Evolutionary conservation across 352 stramenopile genomes (phyloP).

Genomic region (Phytophthora fragariaefolia): DNA sequence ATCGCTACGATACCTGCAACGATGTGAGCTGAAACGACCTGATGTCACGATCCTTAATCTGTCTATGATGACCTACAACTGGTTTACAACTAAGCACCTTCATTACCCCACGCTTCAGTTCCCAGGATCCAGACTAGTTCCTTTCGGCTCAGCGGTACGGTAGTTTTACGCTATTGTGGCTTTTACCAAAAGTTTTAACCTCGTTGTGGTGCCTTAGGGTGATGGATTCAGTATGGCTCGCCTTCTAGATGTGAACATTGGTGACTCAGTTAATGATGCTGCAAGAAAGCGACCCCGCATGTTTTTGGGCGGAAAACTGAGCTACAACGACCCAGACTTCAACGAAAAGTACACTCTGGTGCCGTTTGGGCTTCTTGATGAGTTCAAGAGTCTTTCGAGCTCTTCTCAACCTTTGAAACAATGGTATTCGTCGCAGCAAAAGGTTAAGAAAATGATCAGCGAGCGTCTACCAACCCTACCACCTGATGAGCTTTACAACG

Average conservation of each 20-base stretch:
- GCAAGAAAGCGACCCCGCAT: conserved; percentile 43
- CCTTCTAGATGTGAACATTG: conserved; percentile 56
- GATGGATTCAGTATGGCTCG: conserved; percentile 56
- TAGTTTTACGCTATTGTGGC: background rate
- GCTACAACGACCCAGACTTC: conserved; percentile 67
- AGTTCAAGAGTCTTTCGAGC: conserved; percentile 44
- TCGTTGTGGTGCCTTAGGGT: conserved; percentile 24
- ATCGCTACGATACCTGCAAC: conserved; percentile 90
- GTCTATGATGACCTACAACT: conserved; percentile 91
- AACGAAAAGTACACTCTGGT: conserved; percentile 53
- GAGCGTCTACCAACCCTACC: conserved; percentile 52
- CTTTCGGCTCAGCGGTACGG: conserved; percentile 42
- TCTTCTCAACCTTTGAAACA: conserved; percentile 31
- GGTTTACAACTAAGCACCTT: conserved; percentile 75
- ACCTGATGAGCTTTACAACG: conserved; percentile 76
- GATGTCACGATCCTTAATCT: conserved; percentile 91
- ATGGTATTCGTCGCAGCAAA: conserved; percentile 58
- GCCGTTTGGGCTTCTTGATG: conserved; percentile 62
- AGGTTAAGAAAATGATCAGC: conserved; percentile 44
- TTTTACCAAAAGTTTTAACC: conserved; percentile 1
- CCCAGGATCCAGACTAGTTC: conserved; percentile 55
- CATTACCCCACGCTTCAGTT: conserved; percentile 78
- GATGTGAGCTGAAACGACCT: conserved; percentile 73
- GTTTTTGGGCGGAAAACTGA: conserved; percentile 88
- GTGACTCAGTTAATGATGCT: background rate